Base-by-base conservation (phyloP, 768 basidiomycete species). In the Boletus eberwhitei region DNA sequence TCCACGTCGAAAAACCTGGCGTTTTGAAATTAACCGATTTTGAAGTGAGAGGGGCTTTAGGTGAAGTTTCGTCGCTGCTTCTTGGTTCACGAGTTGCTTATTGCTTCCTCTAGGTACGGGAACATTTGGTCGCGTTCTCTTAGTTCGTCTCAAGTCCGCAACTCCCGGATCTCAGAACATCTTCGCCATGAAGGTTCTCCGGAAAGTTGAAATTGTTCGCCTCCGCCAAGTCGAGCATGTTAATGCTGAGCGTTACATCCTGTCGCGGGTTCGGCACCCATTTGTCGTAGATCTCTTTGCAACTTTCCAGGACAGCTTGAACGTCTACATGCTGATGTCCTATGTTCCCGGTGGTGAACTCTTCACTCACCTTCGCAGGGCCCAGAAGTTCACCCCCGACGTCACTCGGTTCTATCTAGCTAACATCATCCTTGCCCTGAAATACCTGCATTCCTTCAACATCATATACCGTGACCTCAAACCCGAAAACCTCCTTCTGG, bases 381-480 rank as follows among this genome's bases (percentile, higher is more conserved):
- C 95, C 0, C 90, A 93, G 59, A 84, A 90, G 54, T 98, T 99
- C 75, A 92, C 92, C 4, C 89, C 96, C 31, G 97, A 99, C 67
- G 97, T 99, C 58, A 95, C 97, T 24, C 86, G 97, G 44, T 99
- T 98, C 75, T 99, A 98, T 74, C 85, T 96, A 59, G 95, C 96
- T 32, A 94, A 90, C 57, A 96, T 98, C 69, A 85, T 97, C 64
- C 84, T 98, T 55, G 97, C 95, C 34, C 80, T 98, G 63, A 92
- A 90, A 75, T 95, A 96, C 62, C 79, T 98, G 6, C 97, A 98
- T 71, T 88, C 88, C 14, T 92, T 90, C 74, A 94, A 98, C 76
- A 96, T 99, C 72, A 93, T 98, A 65, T 98, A 98, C 73, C 92
- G 96, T 41, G 96, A 98, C 73, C 82, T 99, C 61, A 98, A 99